A percentile compares a stretch with the other conserved stretches of the same genome.
Evolutionary conservation across 2,329 filamentous ascomycete genomes (phyloP).

Genomic region (Calonectria multiphialidica): DNA sequence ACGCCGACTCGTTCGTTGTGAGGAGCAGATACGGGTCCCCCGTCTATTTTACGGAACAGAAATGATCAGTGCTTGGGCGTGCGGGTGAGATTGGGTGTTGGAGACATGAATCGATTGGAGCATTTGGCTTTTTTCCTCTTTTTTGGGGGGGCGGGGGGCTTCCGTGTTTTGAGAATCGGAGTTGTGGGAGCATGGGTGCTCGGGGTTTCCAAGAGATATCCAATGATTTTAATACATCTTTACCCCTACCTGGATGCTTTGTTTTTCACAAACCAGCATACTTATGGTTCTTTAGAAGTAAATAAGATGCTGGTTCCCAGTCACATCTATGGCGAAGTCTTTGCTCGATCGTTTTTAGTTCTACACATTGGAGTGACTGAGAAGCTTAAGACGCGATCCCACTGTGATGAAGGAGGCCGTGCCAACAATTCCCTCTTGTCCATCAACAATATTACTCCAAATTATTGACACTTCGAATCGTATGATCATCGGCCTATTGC

Average conservation of each 20-base stretch:
- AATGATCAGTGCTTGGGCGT: background rate
- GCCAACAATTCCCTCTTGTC: no score
- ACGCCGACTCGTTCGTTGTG: constrained; percentile 1
- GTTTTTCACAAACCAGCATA: background rate
- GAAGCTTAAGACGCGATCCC: no score
- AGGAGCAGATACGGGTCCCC: background rate
- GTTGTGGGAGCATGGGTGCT: background rate
- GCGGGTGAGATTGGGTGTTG: background rate
- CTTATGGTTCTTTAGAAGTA: background rate
- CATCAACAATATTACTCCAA: no score
- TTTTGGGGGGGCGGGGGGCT: background rate
- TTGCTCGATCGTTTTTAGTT: no score
- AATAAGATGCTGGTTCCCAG: background rate
- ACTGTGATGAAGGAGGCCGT: no score
- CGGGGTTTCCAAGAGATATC: background rate
- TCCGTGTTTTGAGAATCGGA: background rate
- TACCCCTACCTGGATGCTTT: background rate
- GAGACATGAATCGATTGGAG: no score
- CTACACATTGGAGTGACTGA: no score
- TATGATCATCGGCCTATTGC: no score
- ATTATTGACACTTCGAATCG: no score
- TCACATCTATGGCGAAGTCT: no score
- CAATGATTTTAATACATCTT: background rate
- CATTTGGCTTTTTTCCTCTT: background rate
- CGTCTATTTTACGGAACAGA: background rate